Percentiles rank a stretch among this genome's conserved stretches.
Evolutionary conservation across 768 basidiomycete species (phyloP).

Genomic region (Lenzites betulinus): DNA sequence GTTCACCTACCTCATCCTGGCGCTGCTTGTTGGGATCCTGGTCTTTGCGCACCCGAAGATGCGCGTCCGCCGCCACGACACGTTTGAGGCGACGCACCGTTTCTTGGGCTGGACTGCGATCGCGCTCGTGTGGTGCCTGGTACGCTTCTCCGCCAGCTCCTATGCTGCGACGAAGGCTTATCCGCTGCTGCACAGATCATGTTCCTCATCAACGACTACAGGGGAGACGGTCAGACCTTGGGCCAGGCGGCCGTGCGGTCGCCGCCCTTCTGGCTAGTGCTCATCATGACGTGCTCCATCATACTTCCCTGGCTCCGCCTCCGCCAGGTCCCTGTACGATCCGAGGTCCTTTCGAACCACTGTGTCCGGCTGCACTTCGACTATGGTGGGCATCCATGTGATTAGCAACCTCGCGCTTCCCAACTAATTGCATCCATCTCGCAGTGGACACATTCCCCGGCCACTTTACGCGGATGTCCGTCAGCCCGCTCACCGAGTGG

Average conservation of each 20-base stretch:
- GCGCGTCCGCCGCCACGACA: conserved; percentile 48
- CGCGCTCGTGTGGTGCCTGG: conserved; percentile 52
- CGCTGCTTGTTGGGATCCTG: conserved; percentile 47
- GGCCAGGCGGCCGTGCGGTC: conserved; percentile 43
- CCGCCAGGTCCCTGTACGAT: conserved; percentile 51
- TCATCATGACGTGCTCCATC: conserved; percentile 53
- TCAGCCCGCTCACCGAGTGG: conserved; percentile 54
- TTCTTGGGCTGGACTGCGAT: conserved; percentile 57
- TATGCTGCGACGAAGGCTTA: background rate
- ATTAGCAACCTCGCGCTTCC: background rate
- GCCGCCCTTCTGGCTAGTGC: conserved; percentile 55
- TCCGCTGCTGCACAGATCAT: conserved; percentile 37
- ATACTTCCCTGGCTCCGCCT: conserved; percentile 56
- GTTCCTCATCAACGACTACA: conserved; percentile 54
- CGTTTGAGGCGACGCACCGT: conserved; percentile 55
- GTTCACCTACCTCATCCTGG: conserved; percentile 50
- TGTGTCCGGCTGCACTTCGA: conserved; percentile 57
- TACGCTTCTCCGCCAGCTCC: conserved; percentile 21
- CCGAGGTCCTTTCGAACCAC: conserved; percentile 53
- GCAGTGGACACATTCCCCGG: conserved; percentile 32
- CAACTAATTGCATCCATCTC: conserved; percentile 21
- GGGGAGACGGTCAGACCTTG: conserved; percentile 36
- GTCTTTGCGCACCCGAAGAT: conserved; percentile 51
- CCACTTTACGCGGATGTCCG: conserved; percentile 35
- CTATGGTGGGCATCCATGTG: conserved; percentile 40